Evolutionary conservation across 2,329 filamentous ascomycete genomes (phyloP).

Genomic region (Ascochyta koolunga): DNA sequence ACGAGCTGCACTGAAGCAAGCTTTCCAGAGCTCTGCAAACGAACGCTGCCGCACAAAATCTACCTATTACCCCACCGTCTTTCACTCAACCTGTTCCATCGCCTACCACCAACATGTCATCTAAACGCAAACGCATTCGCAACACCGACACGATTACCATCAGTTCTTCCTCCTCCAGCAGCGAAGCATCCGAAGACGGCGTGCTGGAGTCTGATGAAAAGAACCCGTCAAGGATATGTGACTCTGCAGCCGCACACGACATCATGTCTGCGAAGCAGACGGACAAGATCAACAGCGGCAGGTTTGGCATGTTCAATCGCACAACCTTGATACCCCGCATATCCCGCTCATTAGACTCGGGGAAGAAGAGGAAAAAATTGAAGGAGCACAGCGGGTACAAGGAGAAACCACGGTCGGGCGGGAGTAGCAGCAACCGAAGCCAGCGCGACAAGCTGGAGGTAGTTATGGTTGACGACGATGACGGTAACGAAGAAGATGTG

Average conservation of each 20-base stretch:
- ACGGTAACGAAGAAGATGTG: neutral
- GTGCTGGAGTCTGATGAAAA: neutral
- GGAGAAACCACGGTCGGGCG: neutral
- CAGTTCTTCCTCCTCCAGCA: neutral
- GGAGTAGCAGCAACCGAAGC: neutral
- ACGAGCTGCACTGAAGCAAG: too few relatives aligned
- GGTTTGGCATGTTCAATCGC: conserved; percentile 55
- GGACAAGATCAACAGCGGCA: conserved; percentile 63
- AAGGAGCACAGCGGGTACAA: neutral
- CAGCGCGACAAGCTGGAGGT: neutral
- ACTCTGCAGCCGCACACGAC: conserved; percentile 20
- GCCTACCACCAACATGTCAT: neutral
- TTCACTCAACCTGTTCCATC: neutral
- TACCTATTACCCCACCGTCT: neutral
- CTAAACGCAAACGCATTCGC: neutral
- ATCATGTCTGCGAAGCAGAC: conserved; percentile 48
- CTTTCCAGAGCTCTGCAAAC: too few relatives aligned
- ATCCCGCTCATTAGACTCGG: neutral
- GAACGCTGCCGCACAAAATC: too few relatives aligned
- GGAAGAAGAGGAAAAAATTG: neutral
- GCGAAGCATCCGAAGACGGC: neutral
- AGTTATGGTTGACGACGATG: neutral
- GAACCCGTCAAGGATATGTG: neutral
- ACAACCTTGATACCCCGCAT: neutral
- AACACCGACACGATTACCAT: neutral